Evolutionary conservation across 495 filamentous ascomycete species (phyloP).

Genomic region (Tuber magnatum): DNA sequence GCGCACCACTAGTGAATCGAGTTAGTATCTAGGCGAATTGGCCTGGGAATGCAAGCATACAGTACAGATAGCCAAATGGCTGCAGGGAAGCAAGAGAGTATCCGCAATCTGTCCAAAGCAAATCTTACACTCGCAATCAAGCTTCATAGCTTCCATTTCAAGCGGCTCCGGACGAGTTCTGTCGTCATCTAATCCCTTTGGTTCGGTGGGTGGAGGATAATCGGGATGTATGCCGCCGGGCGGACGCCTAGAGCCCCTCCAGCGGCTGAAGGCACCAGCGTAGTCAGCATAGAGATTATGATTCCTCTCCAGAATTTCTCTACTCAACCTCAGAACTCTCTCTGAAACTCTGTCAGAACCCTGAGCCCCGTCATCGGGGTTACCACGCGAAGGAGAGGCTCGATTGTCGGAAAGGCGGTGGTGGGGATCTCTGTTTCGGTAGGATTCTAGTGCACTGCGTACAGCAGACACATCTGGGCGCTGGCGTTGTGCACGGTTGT

Average conservation of each 20-base stretch:
- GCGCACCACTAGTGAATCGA: constrained; percentile 33
- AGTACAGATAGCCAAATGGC: constrained; percentile 51
- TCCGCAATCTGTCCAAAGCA: constrained; percentile 53
- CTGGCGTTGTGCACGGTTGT: not conserved
- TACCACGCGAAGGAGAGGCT: not conserved
- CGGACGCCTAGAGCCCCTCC: not conserved
- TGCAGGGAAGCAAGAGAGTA: constrained; percentile 52
- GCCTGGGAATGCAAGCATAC: constrained; percentile 11
- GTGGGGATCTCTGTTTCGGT: not conserved
- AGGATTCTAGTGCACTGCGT: not conserved
- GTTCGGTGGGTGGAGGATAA: constrained; percentile 7
- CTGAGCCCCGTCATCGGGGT: not conserved
- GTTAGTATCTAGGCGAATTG: not conserved
- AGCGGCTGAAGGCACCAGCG: not conserved
- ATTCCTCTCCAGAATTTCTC: not conserved
- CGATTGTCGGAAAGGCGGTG: not conserved
- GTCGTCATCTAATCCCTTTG: constrained; percentile 41
- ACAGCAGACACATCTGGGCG: not conserved
- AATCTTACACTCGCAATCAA: constrained; percentile 52
- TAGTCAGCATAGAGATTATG: not conserved
- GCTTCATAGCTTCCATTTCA: constrained; percentile 46
- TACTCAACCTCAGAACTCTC: constrained; percentile 1
- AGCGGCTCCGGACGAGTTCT: constrained; percentile 47
- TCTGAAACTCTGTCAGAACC: not conserved
- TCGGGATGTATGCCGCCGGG: not conserved